Percentiles rank a stretch among this genome's conserved stretches.
Conservation (phyloP, 73 alveolate species). For the Tetrahymena malaccensis region DNA sequence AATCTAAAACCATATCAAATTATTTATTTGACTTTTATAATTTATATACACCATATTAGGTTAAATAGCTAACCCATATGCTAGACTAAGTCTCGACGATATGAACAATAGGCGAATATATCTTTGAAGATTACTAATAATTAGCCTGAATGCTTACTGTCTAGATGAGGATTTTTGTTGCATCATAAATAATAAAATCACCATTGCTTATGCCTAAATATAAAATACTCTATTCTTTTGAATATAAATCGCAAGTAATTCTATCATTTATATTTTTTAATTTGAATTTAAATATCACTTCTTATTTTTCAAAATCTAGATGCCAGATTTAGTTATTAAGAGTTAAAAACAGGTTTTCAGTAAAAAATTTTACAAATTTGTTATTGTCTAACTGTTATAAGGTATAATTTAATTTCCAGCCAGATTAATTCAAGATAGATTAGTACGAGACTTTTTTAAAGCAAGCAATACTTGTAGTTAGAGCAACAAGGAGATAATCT, state of each 20-base stretch:
- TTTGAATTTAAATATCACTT: background rate
- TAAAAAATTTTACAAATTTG: background rate
- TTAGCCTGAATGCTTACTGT: background rate
- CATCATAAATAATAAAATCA: background rate
- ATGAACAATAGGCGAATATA: background rate
- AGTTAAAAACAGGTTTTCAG: background rate
- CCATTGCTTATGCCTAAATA: background rate
- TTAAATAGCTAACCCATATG: background rate
- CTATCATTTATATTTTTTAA: background rate
- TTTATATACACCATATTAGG: background rate
- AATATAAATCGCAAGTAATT: background rate
- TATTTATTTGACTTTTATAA: background rate
- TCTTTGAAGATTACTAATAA: background rate
- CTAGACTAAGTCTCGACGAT: background rate
- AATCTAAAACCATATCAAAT: background rate
- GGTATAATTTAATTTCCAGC: background rate
- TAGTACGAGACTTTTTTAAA: background rate
- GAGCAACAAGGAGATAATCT: background rate
- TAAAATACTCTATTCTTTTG: background rate
- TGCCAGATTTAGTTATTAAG: background rate
- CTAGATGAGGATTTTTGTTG: background rate
- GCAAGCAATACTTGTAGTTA: background rate
- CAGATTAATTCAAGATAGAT: background rate
- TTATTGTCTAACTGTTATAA: background rate
- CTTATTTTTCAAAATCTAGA: background rate